A percentile compares a stretch with the other conserved stretches of the same genome.
Evolutionary conservation across 2,329 filamentous ascomycete genomes (phyloP).

Genomic region (Penicillium sp.): DNA sequence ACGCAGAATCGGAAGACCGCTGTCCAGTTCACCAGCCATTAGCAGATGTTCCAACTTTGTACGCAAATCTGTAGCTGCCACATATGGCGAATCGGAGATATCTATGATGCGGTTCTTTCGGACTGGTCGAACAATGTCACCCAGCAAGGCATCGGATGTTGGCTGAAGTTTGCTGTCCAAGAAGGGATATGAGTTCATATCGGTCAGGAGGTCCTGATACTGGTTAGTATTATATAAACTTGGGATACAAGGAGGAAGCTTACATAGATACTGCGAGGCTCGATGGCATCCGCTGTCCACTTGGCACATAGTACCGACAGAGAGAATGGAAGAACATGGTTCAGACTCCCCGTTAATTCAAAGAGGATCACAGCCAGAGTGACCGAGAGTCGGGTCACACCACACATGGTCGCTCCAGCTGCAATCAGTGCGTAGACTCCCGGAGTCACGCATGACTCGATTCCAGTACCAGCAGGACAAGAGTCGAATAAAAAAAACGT

Average conservation of each 20-base stretch:
- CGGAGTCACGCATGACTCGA: constrained; percentile 85
- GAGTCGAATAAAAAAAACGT: constrained; percentile 71
- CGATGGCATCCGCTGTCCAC: constrained; percentile 94
- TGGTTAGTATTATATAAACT: constrained; percentile 19
- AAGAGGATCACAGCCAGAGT: constrained; percentile 95
- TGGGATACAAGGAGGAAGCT: constrained; percentile 31
- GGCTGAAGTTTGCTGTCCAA: constrained; percentile 96
- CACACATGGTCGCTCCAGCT: constrained; percentile 96
- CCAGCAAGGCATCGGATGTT: constrained; percentile 83
- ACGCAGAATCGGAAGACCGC: constrained; percentile 83
- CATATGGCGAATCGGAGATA: constrained; percentile 77
- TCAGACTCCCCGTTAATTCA: constrained; percentile 89
- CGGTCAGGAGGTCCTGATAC: constrained; percentile 77
- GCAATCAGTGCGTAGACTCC: constrained; percentile 96
- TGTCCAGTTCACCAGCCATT: constrained; percentile 83
- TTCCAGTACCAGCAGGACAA: constrained; percentile 67
- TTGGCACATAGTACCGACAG: constrained; percentile 92
- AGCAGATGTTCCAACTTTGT: constrained; percentile 80
- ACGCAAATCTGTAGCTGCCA: constrained; percentile 75
- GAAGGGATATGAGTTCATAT: constrained; percentile 97
- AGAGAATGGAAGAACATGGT: constrained; percentile 94
- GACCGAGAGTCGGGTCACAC: constrained; percentile 88
- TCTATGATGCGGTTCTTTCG: constrained; percentile 82
- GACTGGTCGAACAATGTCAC: constrained; percentile 78
- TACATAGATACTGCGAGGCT: constrained; percentile 90